A percentile compares a stretch with the other conserved stretches of the same genome.
phyloP scores from a whole-genome alignment of 352 stramenopile genomes.

The Phytophthora fragariae region DNA sequence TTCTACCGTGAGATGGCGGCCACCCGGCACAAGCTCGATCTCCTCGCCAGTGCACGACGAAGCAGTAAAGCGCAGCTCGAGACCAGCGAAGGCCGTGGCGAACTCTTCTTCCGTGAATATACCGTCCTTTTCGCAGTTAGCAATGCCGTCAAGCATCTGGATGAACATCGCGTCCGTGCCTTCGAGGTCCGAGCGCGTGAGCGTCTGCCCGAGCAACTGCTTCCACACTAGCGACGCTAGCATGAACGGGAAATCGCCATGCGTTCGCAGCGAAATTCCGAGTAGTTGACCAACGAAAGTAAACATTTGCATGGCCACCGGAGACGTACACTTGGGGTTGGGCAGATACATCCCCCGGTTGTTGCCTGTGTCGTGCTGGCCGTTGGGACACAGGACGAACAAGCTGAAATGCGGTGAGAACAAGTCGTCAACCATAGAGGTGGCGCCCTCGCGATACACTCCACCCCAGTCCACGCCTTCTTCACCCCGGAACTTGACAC shows the following conservation, averaged over 20 bases:
- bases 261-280: constrained; percentile 93
- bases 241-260: constrained; percentile 93
- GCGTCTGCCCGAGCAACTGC: constrained; percentile 82
- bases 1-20: constrained; percentile 67
- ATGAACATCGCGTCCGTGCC: constrained; percentile 91
- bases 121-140: constrained; percentile 81
- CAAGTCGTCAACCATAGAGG: constrained; percentile 91
- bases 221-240: constrained; percentile 96
- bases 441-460: constrained; percentile 89
- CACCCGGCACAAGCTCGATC: constrained; percentile 84
- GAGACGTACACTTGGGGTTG: constrained; percentile 90
- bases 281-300: constrained; percentile 95
- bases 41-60: constrained; percentile 87
- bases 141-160: constrained; percentile 90
- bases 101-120: constrained; percentile 87
- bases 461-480: constrained; percentile 91
- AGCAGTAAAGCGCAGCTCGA: constrained; percentile 83
- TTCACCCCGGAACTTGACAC: constrained; percentile 90
- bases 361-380: constrained; percentile 85
- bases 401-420: constrained; percentile 88
- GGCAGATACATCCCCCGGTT: constrained; percentile 91
- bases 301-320: constrained; percentile 92
- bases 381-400: constrained; percentile 89
- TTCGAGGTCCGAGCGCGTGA: constrained; percentile 87
- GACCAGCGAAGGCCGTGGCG: constrained; percentile 72